Conservation (phyloP, 495 filamentous ascomycete genomes). For the Articulospora tetracladia region DNA sequence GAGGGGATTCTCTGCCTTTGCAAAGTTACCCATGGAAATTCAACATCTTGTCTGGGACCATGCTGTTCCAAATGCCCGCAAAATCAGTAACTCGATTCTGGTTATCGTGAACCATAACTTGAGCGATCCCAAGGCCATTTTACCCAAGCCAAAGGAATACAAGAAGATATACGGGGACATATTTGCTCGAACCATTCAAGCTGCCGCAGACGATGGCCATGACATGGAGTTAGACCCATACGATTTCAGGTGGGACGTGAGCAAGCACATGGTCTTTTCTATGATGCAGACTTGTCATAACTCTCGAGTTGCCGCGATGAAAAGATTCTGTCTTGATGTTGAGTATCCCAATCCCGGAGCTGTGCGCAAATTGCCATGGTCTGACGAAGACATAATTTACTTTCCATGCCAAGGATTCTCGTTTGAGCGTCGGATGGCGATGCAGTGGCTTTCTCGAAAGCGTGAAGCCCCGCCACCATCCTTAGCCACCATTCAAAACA, state of each 20-base stretch:
- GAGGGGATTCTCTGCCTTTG: not conserved
- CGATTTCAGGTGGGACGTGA: not conserved
- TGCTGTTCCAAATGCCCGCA: not conserved
- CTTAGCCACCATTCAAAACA: not conserved
- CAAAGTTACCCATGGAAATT: not conserved
- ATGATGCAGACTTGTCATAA: not conserved
- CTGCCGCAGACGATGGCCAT: not conserved
- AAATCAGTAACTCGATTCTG: not conserved
- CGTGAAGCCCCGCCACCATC: not conserved
- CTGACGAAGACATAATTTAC: not conserved
- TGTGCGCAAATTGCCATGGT: not conserved
- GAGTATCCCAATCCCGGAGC: not conserved
- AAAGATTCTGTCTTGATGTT: not conserved
- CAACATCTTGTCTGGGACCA: not conserved
- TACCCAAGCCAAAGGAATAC: not conserved
- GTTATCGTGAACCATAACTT: not conserved
- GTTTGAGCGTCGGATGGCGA: not conserved
- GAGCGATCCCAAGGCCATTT: not conserved
- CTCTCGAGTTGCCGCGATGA: not conserved
- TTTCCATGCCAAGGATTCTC: not conserved
- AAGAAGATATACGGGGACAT: not conserved
- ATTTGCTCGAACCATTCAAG: not conserved
- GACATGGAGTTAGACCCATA: not conserved
- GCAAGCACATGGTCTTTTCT: not conserved
- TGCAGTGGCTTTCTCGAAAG: not conserved